phyloP scores from a whole-genome alignment of 768 basidiomycete genomes.

The Kwoniella dendrophila region DNA sequence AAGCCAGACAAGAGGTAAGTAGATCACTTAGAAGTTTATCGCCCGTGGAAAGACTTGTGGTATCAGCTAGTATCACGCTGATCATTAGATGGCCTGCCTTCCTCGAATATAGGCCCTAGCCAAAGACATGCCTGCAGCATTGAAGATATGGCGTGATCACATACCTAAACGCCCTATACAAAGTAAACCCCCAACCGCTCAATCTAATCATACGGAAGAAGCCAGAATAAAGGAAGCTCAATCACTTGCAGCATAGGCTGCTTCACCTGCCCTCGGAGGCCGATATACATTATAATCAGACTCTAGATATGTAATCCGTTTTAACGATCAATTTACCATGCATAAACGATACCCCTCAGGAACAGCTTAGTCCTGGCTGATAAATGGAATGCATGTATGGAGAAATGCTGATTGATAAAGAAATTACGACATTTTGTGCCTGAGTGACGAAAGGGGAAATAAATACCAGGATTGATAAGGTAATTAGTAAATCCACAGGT shows the following conservation, averaged over 20 bases:
- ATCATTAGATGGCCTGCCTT: neutral
- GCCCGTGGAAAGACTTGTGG: neutral
- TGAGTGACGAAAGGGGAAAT: neutral
- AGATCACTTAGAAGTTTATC: no score
- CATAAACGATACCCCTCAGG: conserved; percentile 1
- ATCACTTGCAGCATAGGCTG: neutral
- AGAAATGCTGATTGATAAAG: no score
- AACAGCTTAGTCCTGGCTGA: no score
- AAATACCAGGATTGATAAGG: neutral
- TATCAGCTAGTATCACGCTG: neutral
- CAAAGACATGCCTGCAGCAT: conserved; percentile 39
- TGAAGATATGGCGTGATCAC: conserved; percentile 36
- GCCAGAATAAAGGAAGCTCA: neutral
- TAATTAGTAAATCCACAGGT: neutral
- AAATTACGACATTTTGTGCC: neutral
- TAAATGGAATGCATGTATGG: no score
- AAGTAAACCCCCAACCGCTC: neutral
- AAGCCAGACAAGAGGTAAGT: conserved; percentile 54
- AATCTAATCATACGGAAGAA: neutral
- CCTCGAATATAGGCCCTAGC: conserved; percentile 25
- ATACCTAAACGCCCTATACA: conserved; percentile 5
- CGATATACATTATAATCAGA: no score
- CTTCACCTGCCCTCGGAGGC: no score
- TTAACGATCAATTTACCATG: conserved; percentile 2
- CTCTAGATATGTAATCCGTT: no score